A percentile compares a stretch with the other conserved stretches of the same genome.
Conservation (phyloP, 1,284 basidiomycete species). For the Xerocomus amazonicus region DNA sequence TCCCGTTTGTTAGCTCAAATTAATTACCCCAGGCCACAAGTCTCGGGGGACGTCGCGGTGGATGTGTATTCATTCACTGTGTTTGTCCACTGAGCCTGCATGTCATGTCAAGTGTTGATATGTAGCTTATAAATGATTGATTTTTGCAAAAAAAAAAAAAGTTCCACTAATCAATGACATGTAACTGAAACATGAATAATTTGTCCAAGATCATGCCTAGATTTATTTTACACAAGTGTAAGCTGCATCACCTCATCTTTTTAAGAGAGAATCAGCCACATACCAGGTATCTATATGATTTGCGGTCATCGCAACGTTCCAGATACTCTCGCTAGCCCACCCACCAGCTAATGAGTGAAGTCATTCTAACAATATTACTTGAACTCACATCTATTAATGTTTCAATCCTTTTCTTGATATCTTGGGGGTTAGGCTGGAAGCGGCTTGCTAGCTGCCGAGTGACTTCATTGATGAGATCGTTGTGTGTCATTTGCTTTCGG, state of each 20-base stretch:
- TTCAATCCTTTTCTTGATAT: constrained; percentile 95
- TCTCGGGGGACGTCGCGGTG: constrained; percentile 17
- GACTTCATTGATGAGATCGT: constrained; percentile 89
- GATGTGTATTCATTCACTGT: constrained; percentile 1
- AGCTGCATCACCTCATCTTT: neutral
- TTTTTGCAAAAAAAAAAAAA: too few species aligned
- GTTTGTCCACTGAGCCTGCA: constrained; percentile 25
- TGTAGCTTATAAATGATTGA: constrained; percentile 24
- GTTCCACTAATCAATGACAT: neutral
- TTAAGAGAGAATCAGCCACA: constrained; percentile 6
- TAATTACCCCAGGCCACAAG: constrained; percentile 37
- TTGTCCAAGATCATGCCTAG: constrained; percentile 24
- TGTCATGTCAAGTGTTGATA: constrained; percentile 36
- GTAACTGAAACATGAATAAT: neutral
- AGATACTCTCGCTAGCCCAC: constrained; percentile 68
- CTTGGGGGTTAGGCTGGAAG: constrained; percentile 82
- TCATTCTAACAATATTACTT: neutral
- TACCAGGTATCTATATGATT: constrained; percentile 78
- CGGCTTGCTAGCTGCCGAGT: constrained; percentile 80
- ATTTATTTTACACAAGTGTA: neutral
- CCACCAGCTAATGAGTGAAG: constrained; percentile 4
- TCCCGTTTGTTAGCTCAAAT: constrained; percentile 33
- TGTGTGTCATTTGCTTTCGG: constrained; percentile 85
- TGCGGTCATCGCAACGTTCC: constrained; percentile 74
- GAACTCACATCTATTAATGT: constrained; percentile 84